These are phyloP conservation scores for Suhomyces vadensis DNA, from an alignment of 805 yeast species.

Conservation along the genomic window DNA sequence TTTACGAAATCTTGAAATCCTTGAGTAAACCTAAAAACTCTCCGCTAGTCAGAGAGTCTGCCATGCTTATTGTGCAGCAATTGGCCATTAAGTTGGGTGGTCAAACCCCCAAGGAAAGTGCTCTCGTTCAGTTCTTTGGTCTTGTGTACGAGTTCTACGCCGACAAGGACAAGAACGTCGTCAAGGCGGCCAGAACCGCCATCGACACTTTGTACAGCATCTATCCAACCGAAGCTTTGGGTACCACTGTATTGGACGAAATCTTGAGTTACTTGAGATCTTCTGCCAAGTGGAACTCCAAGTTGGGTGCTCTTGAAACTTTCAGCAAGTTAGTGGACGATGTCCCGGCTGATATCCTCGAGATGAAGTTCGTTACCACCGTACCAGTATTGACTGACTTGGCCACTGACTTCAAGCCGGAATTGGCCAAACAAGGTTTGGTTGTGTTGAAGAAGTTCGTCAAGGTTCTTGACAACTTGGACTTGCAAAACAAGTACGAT, in stretches of 20 bases:
- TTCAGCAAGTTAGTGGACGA: constrained; percentile 76
- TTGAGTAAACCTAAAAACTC: constrained; percentile 74
- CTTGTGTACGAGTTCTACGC: constrained; percentile 69
- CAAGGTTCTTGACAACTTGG: constrained; percentile 86
- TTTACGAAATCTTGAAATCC: constrained; percentile 62
- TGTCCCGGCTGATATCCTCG: constrained; percentile 82
- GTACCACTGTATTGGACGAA: constrained; percentile 65
- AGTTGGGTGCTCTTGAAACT: constrained; percentile 72
- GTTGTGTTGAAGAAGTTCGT: constrained; percentile 70
- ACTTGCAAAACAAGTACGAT: constrained; percentile 82
- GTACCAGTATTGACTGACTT: constrained; percentile 86
- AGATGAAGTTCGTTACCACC: constrained; percentile 71
- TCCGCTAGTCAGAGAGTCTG: constrained; percentile 73
- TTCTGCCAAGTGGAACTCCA: constrained; percentile 92
- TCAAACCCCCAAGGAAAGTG: constrained; percentile 72
- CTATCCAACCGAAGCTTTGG: constrained; percentile 76
- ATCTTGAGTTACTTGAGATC: constrained; percentile 65
- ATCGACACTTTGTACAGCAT: constrained; percentile 66
- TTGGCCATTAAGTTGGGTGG: constrained; percentile 62
- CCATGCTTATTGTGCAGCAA: constrained; percentile 62
- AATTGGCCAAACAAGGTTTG: constrained; percentile 82
- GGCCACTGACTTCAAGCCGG: constrained; percentile 96
- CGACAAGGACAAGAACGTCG: constrained; percentile 86
- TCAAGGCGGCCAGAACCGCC: constrained; percentile 82
- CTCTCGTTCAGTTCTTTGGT: constrained; percentile 62